Percentiles rank a stretch among this genome's conserved stretches.
Evolutionary conservation across 2,329 filamentous ascomycete genomes (phyloP).

Genomic region (Sporothrix sp.): DNA sequence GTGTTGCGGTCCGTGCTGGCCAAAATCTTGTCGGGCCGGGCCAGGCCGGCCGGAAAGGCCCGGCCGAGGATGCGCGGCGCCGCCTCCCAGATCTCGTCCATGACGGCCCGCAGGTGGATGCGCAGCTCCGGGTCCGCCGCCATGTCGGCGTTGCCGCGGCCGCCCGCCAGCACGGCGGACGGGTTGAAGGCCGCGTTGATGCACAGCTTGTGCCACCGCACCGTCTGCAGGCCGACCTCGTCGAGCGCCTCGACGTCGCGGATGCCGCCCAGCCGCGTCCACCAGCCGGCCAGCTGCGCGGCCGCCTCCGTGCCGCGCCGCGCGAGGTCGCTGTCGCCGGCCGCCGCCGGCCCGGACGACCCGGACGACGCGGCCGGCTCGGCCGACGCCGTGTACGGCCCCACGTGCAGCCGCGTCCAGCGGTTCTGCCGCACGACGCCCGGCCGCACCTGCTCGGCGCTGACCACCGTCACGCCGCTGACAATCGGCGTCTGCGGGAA

Average conservation of each 20-base stretch:
- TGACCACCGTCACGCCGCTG: conserved; percentile 60
- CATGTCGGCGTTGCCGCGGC: conserved; percentile 57
- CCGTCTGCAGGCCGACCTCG: conserved; percentile 57
- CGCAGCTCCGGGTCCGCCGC: conserved; percentile 50
- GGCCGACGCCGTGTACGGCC: conserved; percentile 47
- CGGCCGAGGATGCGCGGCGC: conserved; percentile 53
- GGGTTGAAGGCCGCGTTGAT: conserved; percentile 72
- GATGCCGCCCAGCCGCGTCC: conserved; percentile 48
- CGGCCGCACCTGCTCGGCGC: conserved; percentile 53
- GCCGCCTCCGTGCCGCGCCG: conserved; percentile 33
- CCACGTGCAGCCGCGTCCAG: conserved; percentile 63
- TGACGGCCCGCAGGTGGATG: conserved; percentile 52
- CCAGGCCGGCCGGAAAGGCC: conserved; percentile 50
- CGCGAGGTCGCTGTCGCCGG: not conserved
- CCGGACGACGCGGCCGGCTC: conserved; percentile 1
- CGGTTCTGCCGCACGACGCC: conserved; percentile 60
- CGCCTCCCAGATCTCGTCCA: conserved; percentile 58
- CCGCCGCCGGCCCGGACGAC: not conserved
- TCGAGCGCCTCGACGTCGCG: conserved; percentile 50
- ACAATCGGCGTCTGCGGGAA: conserved; percentile 53
- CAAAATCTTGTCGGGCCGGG: conserved; percentile 52
- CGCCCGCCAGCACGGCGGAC: conserved; percentile 56
- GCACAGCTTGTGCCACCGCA: conserved; percentile 67
- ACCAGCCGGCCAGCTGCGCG: conserved; percentile 41
- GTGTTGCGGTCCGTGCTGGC: conserved; percentile 53